These are phyloP conservation scores for Fusarium secorum DNA, from an alignment of 2,329 filamentous ascomycete genomes.

Conservation along the genomic window DNA sequence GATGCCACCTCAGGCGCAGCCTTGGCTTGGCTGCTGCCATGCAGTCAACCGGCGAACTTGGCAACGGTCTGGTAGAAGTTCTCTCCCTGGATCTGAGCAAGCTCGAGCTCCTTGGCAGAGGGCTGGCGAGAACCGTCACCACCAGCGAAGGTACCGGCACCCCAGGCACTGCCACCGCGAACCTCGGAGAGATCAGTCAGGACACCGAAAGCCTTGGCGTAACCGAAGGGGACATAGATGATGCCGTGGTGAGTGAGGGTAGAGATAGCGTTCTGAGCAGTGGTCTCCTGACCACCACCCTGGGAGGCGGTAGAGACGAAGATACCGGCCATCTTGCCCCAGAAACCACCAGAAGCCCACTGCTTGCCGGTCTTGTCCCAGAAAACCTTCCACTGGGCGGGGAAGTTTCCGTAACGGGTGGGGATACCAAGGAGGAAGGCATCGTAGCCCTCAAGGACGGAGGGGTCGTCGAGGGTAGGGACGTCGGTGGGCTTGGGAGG, in stretches of 20 bases:
- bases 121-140: slow-evolving; percentile 87
- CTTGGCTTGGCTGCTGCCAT: slow-evolving; percentile 61
- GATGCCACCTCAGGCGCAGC: slow-evolving; percentile 40
- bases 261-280: slow-evolving; percentile 79
- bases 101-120: slow-evolving; percentile 73
- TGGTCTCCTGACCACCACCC: slow-evolving; percentile 94
- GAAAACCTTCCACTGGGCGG: slow-evolving; percentile 92
- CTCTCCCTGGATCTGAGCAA: slow-evolving; percentile 86
- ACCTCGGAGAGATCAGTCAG: slow-evolving; percentile 79
- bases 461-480: slow-evolving; percentile 66
- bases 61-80: slow-evolving; percentile 79
- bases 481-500: slow-evolving; percentile 75
- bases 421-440: slow-evolving; percentile 93
- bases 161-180: slow-evolving; percentile 90
- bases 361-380: slow-evolving; percentile 90
- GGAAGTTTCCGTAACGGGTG: slow-evolving; percentile 96
- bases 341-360: slow-evolving; percentile 79
- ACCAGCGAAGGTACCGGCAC: slow-evolving; percentile 86
- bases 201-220: slow-evolving; percentile 77
- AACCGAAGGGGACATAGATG: slow-evolving; percentile 95
- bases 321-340: slow-evolving; percentile 88
- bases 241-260: slow-evolving; percentile 94
- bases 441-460: slow-evolving; percentile 77
- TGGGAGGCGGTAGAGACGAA: slow-evolving; percentile 87
- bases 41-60: slow-evolving; percentile 81